phyloP scores from a whole-genome alignment of 2,329 filamentous ascomycete genomes.

The Chaetothyriales sp. region DNA sequence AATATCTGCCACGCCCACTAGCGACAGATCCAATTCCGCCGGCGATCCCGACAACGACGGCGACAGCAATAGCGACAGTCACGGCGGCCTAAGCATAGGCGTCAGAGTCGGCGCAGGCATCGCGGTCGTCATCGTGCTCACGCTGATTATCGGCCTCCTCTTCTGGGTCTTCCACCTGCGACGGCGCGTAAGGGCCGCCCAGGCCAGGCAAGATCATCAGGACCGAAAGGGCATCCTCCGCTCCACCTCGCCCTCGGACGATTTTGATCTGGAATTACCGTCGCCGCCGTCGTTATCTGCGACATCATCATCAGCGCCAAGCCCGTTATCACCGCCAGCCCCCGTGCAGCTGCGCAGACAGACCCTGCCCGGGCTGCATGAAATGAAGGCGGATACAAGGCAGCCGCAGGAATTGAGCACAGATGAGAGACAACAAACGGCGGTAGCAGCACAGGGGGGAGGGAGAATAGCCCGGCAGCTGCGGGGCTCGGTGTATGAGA shows the following conservation, averaged over 20 bases:
- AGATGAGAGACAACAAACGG: not conserved
- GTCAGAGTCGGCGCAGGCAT: not conserved
- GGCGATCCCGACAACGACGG: not conserved
- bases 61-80: not conserved
- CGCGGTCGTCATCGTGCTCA: not conserved
- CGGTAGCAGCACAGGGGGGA: not conserved
- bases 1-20: not conserved
- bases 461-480: too few relatives aligned
- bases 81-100: not conserved
- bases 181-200: not conserved
- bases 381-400: not conserved
- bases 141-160: not conserved
- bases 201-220: not conserved
- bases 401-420: not conserved
- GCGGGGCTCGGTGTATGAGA: not conserved
- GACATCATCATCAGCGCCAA: not conserved
- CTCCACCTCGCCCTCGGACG: not conserved
- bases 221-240: not conserved
- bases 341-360: not conserved
- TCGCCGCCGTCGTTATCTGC: too few relatives aligned
- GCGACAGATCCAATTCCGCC: not conserved
- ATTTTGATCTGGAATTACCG: not conserved
- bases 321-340: not conserved
- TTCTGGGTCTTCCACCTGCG: slow-evolving; percentile 1
- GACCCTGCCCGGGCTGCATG: not conserved